These are phyloP conservation scores for Paxillus involutus DNA, from an alignment of 768 basidiomycete genomes.

Conservation along the genomic window DNA sequence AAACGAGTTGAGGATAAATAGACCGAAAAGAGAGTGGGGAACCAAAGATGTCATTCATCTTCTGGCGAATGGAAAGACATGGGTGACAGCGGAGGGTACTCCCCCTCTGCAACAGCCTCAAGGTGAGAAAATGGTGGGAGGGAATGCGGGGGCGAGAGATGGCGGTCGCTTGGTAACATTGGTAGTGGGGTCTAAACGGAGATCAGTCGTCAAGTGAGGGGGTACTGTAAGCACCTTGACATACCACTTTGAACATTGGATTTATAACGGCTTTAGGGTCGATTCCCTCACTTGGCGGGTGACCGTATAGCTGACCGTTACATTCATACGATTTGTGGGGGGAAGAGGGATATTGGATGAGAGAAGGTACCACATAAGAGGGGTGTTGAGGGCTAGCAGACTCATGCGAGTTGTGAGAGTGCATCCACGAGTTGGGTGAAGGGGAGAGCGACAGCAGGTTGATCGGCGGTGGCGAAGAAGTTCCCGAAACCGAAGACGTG, in stretches of 20 bases:
- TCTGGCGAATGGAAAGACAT: conserved; percentile 67
- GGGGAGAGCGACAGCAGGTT: conserved; percentile 74
- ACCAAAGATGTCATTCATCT: conserved; percentile 32
- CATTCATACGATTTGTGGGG: conserved; percentile 49
- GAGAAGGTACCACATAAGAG: conserved; percentile 36
- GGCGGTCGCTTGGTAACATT: conserved; percentile 37
- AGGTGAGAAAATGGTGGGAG: conserved; percentile 80
- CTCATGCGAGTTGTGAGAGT: conserved; percentile 43
- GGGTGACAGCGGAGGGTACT: conserved; percentile 69
- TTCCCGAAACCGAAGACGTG: conserved; percentile 55
- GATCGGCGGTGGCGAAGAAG: conserved; percentile 74
- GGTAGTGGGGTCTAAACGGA: conserved; percentile 53
- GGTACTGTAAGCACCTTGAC: conserved; percentile 29
- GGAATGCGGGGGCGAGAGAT: conserved; percentile 42
- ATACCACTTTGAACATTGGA: conserved; percentile 89
- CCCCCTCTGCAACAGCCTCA: conserved; percentile 81
- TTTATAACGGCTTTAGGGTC: conserved; percentile 73
- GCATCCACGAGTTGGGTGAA: conserved; percentile 55
- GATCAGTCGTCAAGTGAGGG: conserved; percentile 7
- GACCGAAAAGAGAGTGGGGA: conserved; percentile 17
- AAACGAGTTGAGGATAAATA: conserved; percentile 18
- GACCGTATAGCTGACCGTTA: conserved; percentile 49
- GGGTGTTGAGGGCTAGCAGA: conserved; percentile 33
- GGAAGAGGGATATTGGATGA: conserved; percentile 39
- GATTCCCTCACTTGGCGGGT: conserved; percentile 60